Percentiles rank a stretch among this genome's conserved stretches.
These are phyloP conservation scores for Myrica gale DNA, from an alignment of 306 rosid species.

Conservation along the genomic window DNA sequence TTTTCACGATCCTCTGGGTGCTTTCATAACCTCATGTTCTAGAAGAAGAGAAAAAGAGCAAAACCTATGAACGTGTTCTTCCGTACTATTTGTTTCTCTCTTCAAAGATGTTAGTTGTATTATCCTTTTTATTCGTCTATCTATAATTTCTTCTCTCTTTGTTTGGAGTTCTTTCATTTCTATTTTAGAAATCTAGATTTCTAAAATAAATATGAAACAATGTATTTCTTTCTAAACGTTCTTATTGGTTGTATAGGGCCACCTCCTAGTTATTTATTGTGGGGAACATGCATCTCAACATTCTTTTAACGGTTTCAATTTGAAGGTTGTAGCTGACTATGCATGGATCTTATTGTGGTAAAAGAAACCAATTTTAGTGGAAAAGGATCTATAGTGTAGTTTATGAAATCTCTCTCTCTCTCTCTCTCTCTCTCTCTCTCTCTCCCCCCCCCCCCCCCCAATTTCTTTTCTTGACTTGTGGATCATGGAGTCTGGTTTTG, in stretches of 20 bases:
- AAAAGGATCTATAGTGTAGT: not conserved
- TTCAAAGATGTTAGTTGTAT: not conserved
- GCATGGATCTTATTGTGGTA: not conserved
- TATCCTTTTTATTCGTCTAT: not conserved
- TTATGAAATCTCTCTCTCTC: not conserved
- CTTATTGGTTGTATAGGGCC: not conserved
- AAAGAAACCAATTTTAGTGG: not conserved
- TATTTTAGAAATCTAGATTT: not conserved
- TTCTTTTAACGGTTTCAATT: not conserved
- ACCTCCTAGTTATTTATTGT: not conserved
- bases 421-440: not conserved
- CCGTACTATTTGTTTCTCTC: not conserved
- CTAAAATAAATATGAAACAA: not conserved
- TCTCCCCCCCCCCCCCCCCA: not conserved
- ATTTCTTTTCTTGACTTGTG: not conserved
- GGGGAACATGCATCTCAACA: not conserved
- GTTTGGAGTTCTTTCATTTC: not conserved
- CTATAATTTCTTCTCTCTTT: not conserved
- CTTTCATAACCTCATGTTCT: not conserved
- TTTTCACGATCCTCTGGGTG: not conserved
- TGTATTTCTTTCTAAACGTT: not conserved
- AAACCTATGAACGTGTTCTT: not conserved
- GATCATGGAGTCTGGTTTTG: not conserved
- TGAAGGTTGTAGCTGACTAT: not conserved
- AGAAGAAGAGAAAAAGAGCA: not conserved